Conservation (phyloP, 495 filamentous ascomycete genomes). For the Glutinoglossum americanum region DNA sequence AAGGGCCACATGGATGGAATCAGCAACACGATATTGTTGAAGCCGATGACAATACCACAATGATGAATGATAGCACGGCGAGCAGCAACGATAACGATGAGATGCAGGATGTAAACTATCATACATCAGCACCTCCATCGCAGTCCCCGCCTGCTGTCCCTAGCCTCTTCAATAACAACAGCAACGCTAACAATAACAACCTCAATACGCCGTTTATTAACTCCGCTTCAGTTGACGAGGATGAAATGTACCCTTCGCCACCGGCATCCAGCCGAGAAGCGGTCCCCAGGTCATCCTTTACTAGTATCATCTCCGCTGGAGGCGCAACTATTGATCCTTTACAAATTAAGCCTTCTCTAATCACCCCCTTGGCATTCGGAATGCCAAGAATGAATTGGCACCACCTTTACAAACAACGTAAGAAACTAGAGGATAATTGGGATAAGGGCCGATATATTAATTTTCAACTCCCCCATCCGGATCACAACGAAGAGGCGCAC, state of each 20-base stretch:
- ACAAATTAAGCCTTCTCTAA: constrained; percentile 2
- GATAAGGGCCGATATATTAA: constrained; percentile 55
- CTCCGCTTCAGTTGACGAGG: neutral
- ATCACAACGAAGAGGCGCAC: constrained; percentile 64
- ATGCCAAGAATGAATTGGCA: constrained; percentile 53
- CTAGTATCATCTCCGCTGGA: neutral
- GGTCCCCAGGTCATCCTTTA: neutral
- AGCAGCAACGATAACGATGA: constrained; percentile 7
- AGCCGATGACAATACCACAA: constrained; percentile 18
- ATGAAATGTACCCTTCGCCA: constrained; percentile 4
- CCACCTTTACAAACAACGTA: constrained; percentile 73
- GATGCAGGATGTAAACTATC: constrained; percentile 22
- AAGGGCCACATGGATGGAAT: constrained; percentile 12
- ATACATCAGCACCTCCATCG: constrained; percentile 2
- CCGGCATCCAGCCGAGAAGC: neutral
- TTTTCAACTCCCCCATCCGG: constrained; percentile 76
- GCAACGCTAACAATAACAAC: neutral
- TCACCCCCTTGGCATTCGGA: neutral
- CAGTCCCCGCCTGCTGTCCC: neutral
- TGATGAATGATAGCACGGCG: neutral
- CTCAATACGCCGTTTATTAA: neutral
- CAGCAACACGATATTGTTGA: constrained; percentile 20
- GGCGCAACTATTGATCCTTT: neutral
- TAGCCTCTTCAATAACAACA: neutral
- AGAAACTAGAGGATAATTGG: constrained; percentile 81